phyloP scores from a whole-genome alignment of 1,284 basidiomycete genomes.

The Mycosarcoma mackinlayi region DNA sequence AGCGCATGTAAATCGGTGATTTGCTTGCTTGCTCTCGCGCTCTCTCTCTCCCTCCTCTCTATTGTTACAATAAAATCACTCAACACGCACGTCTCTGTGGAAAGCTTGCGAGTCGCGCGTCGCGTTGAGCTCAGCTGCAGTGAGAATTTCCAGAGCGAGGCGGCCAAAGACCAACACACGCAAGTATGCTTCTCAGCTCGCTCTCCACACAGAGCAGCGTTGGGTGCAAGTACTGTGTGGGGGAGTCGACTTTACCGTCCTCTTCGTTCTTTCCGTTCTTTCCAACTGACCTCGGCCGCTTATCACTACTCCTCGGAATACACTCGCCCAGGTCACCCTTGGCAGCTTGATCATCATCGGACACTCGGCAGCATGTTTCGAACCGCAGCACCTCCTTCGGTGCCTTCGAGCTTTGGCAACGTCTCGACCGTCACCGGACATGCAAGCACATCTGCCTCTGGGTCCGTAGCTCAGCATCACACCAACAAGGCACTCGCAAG shows the following conservation, averaged over 20 bases:
- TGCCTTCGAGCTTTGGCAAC: conserved; percentile 36
- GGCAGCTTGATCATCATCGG: neutral
- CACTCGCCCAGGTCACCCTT: neutral
- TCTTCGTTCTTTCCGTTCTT: neutral
- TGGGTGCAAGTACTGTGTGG: neutral
- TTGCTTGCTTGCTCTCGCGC: too few relatives aligned
- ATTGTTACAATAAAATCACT: too few relatives aligned
- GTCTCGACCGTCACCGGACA: conserved; percentile 17
- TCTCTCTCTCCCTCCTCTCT: too few relatives aligned
- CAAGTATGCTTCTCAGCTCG: too few relatives aligned
- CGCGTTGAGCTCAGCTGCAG: conserved; percentile 33
- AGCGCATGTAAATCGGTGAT: too few relatives aligned
- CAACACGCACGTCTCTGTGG: conserved; percentile 15
- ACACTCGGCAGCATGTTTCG: conserved; percentile 27
- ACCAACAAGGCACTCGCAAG: conserved; percentile 30
- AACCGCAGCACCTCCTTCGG: conserved; percentile 39
- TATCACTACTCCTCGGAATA: neutral
- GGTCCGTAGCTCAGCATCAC: conserved; percentile 43
- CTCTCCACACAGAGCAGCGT: conserved; percentile 26
- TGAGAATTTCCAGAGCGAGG: conserved; percentile 11
- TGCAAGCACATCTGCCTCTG: conserved; percentile 26
- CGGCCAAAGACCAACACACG: conserved; percentile 39
- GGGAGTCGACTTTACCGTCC: neutral
- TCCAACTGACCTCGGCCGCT: neutral
- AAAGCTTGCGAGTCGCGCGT: conserved; percentile 23